Conservation (phyloP, 2,329 filamentous ascomycete species). For the Venturia carpophila region DNA sequence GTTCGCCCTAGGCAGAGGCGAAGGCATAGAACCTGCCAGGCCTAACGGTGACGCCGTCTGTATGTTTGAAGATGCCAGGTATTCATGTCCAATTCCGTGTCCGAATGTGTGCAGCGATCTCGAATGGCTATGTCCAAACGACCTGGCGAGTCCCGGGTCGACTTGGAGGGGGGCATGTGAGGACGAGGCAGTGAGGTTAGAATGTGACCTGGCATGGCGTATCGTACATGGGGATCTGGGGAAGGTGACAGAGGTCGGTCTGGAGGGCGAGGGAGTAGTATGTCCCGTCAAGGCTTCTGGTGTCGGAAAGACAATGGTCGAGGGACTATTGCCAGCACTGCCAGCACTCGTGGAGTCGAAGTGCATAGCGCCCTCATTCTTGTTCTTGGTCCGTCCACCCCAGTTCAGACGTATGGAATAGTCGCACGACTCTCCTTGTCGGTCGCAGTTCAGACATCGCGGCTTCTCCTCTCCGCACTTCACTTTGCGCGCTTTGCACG, state of each 20-base stretch:
- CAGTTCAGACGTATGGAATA: conserved; percentile 76
- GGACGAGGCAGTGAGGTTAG: conserved; percentile 24
- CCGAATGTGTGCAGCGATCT: conserved; percentile 10
- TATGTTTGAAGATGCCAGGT: background rate
- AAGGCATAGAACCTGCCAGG: background rate
- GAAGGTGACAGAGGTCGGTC: conserved; percentile 16
- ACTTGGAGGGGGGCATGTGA: conserved; percentile 22
- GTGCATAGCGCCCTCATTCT: conserved; percentile 27
- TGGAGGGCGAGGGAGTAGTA: conserved; percentile 21
- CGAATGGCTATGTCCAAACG: conserved; percentile 11
- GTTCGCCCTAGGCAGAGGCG: background rate
- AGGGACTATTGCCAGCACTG: conserved; percentile 18
- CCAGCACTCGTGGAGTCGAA: conserved; percentile 10
- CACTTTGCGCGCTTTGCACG: conserved; percentile 70
- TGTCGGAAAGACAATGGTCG: conserved; percentile 18
- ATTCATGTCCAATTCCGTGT: background rate
- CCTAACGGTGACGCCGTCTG: background rate
- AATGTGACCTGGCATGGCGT: conserved; percentile 26
- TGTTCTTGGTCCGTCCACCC: conserved; percentile 62
- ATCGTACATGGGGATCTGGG: conserved; percentile 6
- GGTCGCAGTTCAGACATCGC: conserved; percentile 50
- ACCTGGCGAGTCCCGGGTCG: conserved; percentile 26
- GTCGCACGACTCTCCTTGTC: conserved; percentile 66
- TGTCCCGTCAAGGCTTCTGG: conserved; percentile 16
- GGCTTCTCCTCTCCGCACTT: conserved; percentile 78